Conservation (phyloP, 805 yeast genomes). For the Metschnikowia picachoensis region DNA sequence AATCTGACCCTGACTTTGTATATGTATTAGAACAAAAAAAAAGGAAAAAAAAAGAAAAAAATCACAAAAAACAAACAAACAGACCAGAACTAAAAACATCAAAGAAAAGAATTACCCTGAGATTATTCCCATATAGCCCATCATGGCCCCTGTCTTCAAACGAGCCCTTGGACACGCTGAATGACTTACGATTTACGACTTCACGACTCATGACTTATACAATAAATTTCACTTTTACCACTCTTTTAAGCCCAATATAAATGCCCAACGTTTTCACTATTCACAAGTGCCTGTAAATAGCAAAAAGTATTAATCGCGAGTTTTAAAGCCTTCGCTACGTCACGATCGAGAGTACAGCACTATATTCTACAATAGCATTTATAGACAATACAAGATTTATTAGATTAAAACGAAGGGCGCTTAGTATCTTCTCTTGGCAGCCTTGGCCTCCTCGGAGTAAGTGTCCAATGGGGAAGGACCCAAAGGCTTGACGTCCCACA, state of each 20-base stretch:
- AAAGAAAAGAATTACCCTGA: not conserved
- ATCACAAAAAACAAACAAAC: slow-evolving; percentile 3
- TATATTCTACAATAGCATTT: too few species aligned
- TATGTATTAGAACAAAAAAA: slow-evolving; percentile 12
- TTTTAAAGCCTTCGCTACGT: too few species aligned
- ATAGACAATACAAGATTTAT: slow-evolving; percentile 1
- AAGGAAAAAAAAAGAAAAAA: slow-evolving; percentile 8
- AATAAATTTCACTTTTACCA: too few species aligned
- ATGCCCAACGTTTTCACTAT: too few species aligned
- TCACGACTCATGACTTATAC: not conserved
- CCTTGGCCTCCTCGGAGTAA: slow-evolving; percentile 73
- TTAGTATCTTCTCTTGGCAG: slow-evolving; percentile 73
- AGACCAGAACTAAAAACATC: not conserved
- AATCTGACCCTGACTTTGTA: slow-evolving; percentile 5
- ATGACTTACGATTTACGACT: not conserved
- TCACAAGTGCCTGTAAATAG: not conserved
- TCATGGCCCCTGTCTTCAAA: not conserved
- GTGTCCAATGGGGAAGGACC: slow-evolving; percentile 92
- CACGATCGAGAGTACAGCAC: too few species aligned
- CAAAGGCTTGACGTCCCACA: slow-evolving; percentile 86
- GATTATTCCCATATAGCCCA: not conserved
- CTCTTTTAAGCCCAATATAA: too few species aligned
- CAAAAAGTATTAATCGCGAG: not conserved
- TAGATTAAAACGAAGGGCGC: slow-evolving; percentile 14
- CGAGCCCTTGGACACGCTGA: too few species aligned